A percentile compares a stretch with the other conserved stretches of the same genome.
These are phyloP conservation scores for Arachis hypogaea DNA, from an alignment of 306 rosid genomes.

Conservation along the genomic window DNA sequence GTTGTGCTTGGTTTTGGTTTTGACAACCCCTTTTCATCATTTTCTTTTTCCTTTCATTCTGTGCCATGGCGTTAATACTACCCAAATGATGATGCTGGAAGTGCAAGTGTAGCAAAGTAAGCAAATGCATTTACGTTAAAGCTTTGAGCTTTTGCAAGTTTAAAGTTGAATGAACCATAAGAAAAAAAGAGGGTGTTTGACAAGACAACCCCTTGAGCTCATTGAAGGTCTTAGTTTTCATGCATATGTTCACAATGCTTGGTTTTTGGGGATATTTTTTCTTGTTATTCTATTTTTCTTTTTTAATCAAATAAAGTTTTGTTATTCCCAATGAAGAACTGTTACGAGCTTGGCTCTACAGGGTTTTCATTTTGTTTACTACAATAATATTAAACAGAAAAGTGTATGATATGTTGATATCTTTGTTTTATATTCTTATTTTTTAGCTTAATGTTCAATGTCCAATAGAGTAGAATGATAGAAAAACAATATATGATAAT, in stretches of 20 bases:
- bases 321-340: background rate
- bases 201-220: background rate
- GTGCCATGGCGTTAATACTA: constrained; percentile 8
- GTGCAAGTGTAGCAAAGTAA: constrained; percentile 23
- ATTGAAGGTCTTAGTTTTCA: constrained; percentile 18
- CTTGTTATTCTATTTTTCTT: background rate
- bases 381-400: constrained; percentile 7
- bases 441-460: constrained; percentile 35
- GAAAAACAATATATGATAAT: background rate
- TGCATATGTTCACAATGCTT: constrained; percentile 1
- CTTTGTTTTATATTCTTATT: background rate
- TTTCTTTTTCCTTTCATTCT: constrained; percentile 22
- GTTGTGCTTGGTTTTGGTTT: background rate
- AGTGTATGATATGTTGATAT: constrained; percentile 18
- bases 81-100: constrained; percentile 19
- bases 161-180: background rate
- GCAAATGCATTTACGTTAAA: background rate
- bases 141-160: constrained; percentile 14
- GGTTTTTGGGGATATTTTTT: background rate
- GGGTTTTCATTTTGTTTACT: constrained; percentile 2
- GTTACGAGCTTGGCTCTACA: constrained; percentile 29
- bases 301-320: background rate
- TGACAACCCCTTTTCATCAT: constrained; percentile 4
- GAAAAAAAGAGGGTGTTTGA: background rate
- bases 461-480: constrained; percentile 14